Base-by-base conservation (phyloP, 371 early-diverging fungal species). In the Actinomortierella ambigua region DNA sequence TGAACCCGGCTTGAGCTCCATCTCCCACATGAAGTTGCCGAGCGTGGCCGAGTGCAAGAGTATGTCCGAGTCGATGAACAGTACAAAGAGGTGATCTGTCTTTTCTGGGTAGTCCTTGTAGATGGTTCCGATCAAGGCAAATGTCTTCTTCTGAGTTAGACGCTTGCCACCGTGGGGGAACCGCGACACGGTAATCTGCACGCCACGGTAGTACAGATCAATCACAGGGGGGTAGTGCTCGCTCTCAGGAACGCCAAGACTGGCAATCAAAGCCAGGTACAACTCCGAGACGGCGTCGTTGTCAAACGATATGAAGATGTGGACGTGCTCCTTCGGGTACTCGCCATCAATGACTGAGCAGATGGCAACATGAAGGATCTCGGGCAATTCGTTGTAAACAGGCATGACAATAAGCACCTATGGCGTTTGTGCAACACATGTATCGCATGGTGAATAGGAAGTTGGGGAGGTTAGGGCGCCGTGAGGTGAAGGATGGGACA, bases 21-120 rank as follows among this genome's bases (percentile, higher is more conserved):
- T 59, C 15, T 61, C 73, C 52, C 57, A 48, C 3, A 69, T 59
- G 48, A 80, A 70, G 49, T 79, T 62, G 24, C 57, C 49, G 17
- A 80, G 55, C 9, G 73, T 63, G 26, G 69, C 50, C 0, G 51
- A 28, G 15, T 75, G 63, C n/a, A 81, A 39, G 1, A 77, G 40
- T 23, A 75, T 79, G 57, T 81, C 82, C 23, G 79, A 79, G 64
- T 81, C 82, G 20, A 80, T 66, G 40, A 80, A 78, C 39, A 81
- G 57, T n/a, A 81, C 63, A 43, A 63, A 66, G 24, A 63, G 63
- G 44, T 63, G 63, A 17, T 63, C 63, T 5, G 63, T 63, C 53
- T 63, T 63, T 17, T 63, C 63, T 15, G 61, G 63, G 22, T 75
- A 75, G 20, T 59, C 48, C 40, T 57, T 63, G 57, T 61, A 56